Evolutionary conservation across 768 basidiomycete species (phyloP), one percentile per base, ranked within the genome.

Genomic region (Pulveroboletus sp.): DNA sequence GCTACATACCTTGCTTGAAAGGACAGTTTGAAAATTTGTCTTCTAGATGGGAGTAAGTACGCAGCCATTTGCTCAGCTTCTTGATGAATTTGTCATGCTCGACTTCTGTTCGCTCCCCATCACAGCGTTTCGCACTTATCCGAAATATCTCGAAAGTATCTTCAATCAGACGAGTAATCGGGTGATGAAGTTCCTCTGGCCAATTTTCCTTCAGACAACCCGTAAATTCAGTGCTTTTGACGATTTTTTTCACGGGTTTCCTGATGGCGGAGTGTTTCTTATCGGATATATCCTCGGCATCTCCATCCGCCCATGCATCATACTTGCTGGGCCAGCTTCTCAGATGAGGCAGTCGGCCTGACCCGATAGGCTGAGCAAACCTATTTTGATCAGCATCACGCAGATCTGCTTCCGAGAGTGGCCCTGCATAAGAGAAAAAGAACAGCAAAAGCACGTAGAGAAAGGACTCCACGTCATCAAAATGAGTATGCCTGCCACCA

Each of bases 261-360:
- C 19, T 6, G 11, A 16, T 8, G 29, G 10, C 2, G 29, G 9
- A 13, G 13, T 10, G n/a, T 17, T 35, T 17, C 6, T 17, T n/a
- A n/a, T 11, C 32, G 32, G 32, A 33, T 35, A 37, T 4, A 12
- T 25, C 3, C 20, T 4, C 34, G 20, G 8, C 27, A 29, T 29
- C 27, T 29, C 27, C 12, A 11, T 29, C 12, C 12, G 8, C 12
- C 51, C 36, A 53, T 2, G 6, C 21, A 5, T 20, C 35, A 25
- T 23, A 51, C 24, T 14, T 11, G 4, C 31, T 10, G 0, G 57
- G 51, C 50, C 50, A 43, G 12, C 11, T 17, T 25, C 43, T 44
- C 2, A 45, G 17, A 31, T 53, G 50, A 2, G 45, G 14, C 2
- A 43, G 34, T 1, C 21, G 31, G 2, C 39, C 49, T 14, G 46